Conservation (phyloP, 257 asterid species). For the Cruciata laevipes region DNA sequence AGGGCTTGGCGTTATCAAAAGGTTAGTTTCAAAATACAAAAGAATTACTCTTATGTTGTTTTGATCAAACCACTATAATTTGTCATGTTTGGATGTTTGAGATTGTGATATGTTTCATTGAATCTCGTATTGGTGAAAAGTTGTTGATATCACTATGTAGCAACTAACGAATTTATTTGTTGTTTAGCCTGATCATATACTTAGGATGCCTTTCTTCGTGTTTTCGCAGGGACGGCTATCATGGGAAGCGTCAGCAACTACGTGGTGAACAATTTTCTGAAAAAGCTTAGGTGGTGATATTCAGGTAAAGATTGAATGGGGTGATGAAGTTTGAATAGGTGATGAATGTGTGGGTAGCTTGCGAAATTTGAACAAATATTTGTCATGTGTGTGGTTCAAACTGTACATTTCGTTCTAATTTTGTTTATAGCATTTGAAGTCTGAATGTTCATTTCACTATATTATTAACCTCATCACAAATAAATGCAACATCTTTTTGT, state of each 20-base stretch:
- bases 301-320: too few relatives aligned
- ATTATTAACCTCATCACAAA: too few relatives aligned
- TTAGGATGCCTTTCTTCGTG: slow-evolving; percentile 7
- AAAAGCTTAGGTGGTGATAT: too few relatives aligned
- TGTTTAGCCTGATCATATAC: not conserved
- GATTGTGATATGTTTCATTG: not conserved
- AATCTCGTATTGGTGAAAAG: too few relatives aligned
- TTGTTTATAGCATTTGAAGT: too few relatives aligned
- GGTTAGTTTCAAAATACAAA: slow-evolving; percentile 28
- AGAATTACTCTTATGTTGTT: not conserved
- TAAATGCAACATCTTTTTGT: too few relatives aligned
- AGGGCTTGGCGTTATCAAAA: slow-evolving; percentile 83
- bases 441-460: too few relatives aligned
- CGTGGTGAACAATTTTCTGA: slow-evolving; percentile 78
- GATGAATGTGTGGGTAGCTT: too few relatives aligned
- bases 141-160: not conserved
- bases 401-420: too few relatives aligned
- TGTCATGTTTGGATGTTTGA: not conserved
- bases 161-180: not conserved
- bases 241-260: slow-evolving; percentile 92
- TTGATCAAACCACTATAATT: not conserved
- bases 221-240: slow-evolving; percentile 61
- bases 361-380: too few relatives aligned
- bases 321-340: too few relatives aligned
- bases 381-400: too few relatives aligned